Percentiles rank a stretch among this genome's conserved stretches.
Evolutionary conservation across 371 early-diverging fungal genomes (phyloP).

Genomic region (Mucor piriformis): DNA sequence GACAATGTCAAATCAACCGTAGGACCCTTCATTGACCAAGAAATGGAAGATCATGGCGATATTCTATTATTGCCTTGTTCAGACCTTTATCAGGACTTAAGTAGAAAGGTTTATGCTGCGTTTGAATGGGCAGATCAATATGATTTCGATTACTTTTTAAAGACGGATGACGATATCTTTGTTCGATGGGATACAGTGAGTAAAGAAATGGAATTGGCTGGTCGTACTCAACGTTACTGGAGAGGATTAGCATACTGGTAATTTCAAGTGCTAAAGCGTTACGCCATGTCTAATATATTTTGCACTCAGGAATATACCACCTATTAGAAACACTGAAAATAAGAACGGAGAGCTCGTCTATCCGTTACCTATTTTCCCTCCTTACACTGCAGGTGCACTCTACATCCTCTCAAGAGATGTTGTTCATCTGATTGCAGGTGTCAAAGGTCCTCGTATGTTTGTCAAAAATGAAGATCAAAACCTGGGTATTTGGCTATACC

Average conservation of each 20-base stretch:
- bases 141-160: conserved; percentile 63
- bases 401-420: conserved; percentile 62
- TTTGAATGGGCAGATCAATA: conserved; percentile 60
- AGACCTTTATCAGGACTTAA: conserved; percentile 54
- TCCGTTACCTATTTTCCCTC: conserved; percentile 55
- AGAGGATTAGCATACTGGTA: conserved; percentile 65
- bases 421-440: conserved; percentile 53
- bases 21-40: conserved; percentile 44
- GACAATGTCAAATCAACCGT: conserved; percentile 30
- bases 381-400: conserved; percentile 63
- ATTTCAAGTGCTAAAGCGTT: background rate
- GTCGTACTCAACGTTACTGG: conserved; percentile 61
- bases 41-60: conserved; percentile 47
- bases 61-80: conserved; percentile 50
- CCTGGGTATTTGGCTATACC: conserved; percentile 63
- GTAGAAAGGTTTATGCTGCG: conserved; percentile 54
- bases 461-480: conserved; percentile 64
- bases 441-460: conserved; percentile 57
- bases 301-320: conserved; percentile 44
- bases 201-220: conserved; percentile 53
- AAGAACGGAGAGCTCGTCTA: conserved; percentile 52
- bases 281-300: too few relatives aligned
- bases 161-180: conserved; percentile 72
- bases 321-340: conserved; percentile 44
- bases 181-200: conserved; percentile 65